Conservation (phyloP, 2,329 filamentous ascomycete genomes). For the Stachybotrys echinatus region DNA sequence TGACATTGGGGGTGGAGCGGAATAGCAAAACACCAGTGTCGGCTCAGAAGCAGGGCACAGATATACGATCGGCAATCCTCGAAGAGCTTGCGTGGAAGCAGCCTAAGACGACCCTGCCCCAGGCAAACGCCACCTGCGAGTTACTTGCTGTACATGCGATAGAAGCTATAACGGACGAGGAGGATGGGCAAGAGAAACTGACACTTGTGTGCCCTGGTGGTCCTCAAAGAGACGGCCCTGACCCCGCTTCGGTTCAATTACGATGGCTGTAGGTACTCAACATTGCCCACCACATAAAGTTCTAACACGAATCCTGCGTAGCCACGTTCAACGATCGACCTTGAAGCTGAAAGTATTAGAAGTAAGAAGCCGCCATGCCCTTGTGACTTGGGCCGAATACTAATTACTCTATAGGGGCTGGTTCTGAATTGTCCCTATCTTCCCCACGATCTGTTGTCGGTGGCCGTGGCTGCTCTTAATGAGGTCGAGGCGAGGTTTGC, state of each 20-base stretch:
- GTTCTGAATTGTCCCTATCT: conserved; percentile 4
- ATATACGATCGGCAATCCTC: neutral
- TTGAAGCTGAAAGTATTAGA: neutral
- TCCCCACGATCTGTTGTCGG: neutral
- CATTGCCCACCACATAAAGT: neutral
- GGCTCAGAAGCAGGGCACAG: neutral
- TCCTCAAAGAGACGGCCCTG: neutral
- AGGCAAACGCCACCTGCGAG: neutral
- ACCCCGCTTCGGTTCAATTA: neutral
- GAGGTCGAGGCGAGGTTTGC: conserved; percentile 1
- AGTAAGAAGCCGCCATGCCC: neutral
- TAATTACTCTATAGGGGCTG: neutral
- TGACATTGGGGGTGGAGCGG: neutral
- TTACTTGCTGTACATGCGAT: neutral
- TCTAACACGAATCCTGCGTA: neutral
- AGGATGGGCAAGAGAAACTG: neutral
- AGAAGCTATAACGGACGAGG: neutral
- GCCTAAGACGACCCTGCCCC: neutral
- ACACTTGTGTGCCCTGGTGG: neutral
- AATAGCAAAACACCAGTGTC: neutral
- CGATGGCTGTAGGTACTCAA: neutral
- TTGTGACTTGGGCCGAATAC: neutral
- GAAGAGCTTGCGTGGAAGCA: neutral
- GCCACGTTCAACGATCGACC: neutral
- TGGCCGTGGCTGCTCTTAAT: conserved; percentile 1